phyloP scores from a whole-genome alignment of 23 red algal species.

The Chondrus crispus region DNA sequence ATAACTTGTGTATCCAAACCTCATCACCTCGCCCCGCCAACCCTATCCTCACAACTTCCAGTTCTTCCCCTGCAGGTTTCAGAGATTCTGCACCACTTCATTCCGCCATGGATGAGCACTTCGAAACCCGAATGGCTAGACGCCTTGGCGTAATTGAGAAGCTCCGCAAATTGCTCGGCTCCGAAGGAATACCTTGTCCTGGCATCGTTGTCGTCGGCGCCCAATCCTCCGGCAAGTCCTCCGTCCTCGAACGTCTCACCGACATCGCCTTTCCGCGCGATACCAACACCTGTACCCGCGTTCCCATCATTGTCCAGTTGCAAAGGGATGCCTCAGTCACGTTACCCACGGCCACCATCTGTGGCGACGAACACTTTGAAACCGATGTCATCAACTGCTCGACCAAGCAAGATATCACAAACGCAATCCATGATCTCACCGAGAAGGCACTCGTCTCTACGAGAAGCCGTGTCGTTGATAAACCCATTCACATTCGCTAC shows the following conservation, averaged over 20 bases:
- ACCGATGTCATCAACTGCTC: neutral
- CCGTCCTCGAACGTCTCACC: conserved; percentile 24
- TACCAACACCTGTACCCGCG: conserved; percentile 32
- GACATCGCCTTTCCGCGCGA: conserved; percentile 15
- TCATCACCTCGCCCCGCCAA: no score
- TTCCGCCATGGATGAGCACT: no score
- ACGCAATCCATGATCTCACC: conserved; percentile 10
- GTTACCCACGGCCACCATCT: neutral
- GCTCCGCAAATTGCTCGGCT: neutral
- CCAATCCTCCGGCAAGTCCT: conserved; percentile 44
- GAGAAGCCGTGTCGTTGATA: neutral
- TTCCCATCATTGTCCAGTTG: conserved; percentile 38
- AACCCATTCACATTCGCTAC: conserved; percentile 33
- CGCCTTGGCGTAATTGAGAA: no score
- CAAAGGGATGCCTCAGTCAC: neutral
- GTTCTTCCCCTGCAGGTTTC: no score
- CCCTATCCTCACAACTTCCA: no score
- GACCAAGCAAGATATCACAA: neutral
- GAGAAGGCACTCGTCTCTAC: neutral
- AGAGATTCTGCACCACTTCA: no score
- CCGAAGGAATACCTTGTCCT: conserved; percentile 44
- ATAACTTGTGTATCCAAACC: no score
- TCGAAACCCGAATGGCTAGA: no score
- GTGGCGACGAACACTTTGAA: neutral
- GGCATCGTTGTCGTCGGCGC: conserved; percentile 38